Percentiles rank a stretch among this genome's conserved stretches.
Conservation (phyloP, 768 basidiomycete species). For the Epithele typhae region DNA sequence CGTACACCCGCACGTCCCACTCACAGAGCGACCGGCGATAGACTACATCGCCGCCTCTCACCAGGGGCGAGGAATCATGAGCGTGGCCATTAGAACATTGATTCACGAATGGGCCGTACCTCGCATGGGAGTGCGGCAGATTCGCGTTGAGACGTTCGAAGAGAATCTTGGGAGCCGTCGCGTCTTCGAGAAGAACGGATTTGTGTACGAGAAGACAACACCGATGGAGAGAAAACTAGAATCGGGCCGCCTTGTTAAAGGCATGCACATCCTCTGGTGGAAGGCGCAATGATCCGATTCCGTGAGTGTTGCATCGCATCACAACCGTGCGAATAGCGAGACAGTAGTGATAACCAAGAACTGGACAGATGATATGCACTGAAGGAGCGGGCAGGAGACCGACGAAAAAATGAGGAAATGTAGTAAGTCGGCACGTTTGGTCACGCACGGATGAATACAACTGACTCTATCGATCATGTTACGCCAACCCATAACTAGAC, state of each 20-base stretch:
- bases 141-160: slow-evolving; percentile 40
- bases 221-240: slow-evolving; percentile 37
- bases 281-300: slow-evolving; percentile 4
- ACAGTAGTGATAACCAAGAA: neutral
- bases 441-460: no score
- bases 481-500: no score
- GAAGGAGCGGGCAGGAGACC: no score
- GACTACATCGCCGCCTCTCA: slow-evolving; percentile 59
- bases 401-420: no score
- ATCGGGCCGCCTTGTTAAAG: slow-evolving; percentile 23
- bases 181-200: slow-evolving; percentile 68
- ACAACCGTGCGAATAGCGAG: no score
- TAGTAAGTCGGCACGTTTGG: no score
- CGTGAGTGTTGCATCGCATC: no score
- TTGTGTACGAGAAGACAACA: slow-evolving; percentile 36
- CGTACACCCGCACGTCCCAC: neutral
- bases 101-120: slow-evolving; percentile 60
- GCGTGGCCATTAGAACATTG: slow-evolving; percentile 51
- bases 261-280: slow-evolving; percentile 24
- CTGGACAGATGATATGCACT: no score
- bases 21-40: neutral
- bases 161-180: slow-evolving; percentile 58
- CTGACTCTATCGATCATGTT: no score
- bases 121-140: slow-evolving; percentile 50
- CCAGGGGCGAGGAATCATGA: slow-evolving; percentile 72